A percentile compares a stretch with the other conserved stretches of the same genome.
These are phyloP conservation scores for Lasiodiplodia theobromae DNA, from an alignment of 2,329 filamentous ascomycete genomes.

Conservation along the genomic window DNA sequence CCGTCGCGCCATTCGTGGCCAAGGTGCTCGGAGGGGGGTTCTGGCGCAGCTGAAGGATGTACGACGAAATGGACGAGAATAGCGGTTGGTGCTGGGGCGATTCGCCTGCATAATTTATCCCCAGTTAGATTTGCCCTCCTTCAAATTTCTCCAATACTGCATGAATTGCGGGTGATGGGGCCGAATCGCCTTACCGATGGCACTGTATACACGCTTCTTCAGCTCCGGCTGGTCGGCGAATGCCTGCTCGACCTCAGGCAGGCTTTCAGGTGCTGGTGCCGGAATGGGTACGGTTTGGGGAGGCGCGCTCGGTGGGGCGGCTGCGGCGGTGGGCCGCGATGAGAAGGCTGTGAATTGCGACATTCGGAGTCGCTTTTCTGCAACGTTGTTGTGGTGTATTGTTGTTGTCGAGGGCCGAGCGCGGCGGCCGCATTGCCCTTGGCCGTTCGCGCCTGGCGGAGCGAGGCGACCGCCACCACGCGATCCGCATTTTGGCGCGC, in stretches of 20 bases:
- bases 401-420: conserved; percentile 14
- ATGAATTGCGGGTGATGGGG: not conserved
- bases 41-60: conserved; percentile 26
- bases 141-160: not conserved
- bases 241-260: conserved; percentile 33
- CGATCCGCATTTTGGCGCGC: conserved; percentile 26
- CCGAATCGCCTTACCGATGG: conserved; percentile 40
- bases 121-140: not conserved
- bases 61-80: conserved; percentile 31
- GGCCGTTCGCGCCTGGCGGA: conserved; percentile 19
- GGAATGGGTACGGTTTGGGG: not conserved
- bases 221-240: conserved; percentile 45
- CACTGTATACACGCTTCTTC: conserved; percentile 47
- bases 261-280: not conserved
- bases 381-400: not conserved
- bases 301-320: not conserved
- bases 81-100: conserved; percentile 25
- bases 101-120: conserved; percentile 4
- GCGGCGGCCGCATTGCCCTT: conserved; percentile 10
- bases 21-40: not conserved
- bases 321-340: conserved; percentile 22
- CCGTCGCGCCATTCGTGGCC: conserved; percentile 12
- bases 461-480: conserved; percentile 20
- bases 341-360: conserved; percentile 25
- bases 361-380: conserved; percentile 10